Base-by-base conservation (phyloP, 345 rosid species). In the Eucalyptus tenuipes region DNA sequence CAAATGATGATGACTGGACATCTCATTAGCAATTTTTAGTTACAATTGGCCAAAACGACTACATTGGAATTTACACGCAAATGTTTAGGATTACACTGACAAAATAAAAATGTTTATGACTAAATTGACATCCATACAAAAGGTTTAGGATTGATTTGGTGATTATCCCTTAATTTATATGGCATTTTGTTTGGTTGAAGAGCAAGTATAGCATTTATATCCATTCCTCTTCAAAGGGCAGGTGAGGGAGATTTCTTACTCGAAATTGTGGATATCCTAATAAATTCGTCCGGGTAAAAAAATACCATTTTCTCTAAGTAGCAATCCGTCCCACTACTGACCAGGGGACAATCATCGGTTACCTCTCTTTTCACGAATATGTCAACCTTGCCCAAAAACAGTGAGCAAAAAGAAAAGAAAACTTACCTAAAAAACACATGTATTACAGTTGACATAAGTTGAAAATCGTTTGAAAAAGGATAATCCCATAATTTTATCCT, bases 1-100 rank as follows among this genome's bases (percentile, higher is more conserved):
- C 0, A 3, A 0, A 1, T 1, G 15, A 11, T 40, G 15, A 20
- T 75, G 8, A 40, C 3, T 11, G 0, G 8, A 75, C 8, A 40
- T 12, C 1, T 10, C 0, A 0, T 75, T 75, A 40, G 47, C 84
- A 40, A 75, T 20, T 75, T 40, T 75, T 75, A 22, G 15, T 40
- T 44, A 20, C 15, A 75, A 75, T 75, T 40, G 15, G 15, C 27
- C 8, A 40, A 40, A 2, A 6, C 0, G 16, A 75, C 5, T 75
- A 75, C 15, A 75, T 40, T 40, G 15, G 4, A 20, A 37, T 75
- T 75, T 37, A 37, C 27, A 20, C 0, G 2, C 5, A 37, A 20
- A 20, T 8, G 8, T 71, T 37, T 71, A 37, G 24, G 12, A 37
- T 5, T 71, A 71, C 0, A 71, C 0, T 3, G 2, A 10, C 8